Percentiles rank a stretch among this genome's conserved stretches.
Evolutionary conservation across 148 eudicot genomes (phyloP).

Genomic region (Rheum nobile): DNA sequence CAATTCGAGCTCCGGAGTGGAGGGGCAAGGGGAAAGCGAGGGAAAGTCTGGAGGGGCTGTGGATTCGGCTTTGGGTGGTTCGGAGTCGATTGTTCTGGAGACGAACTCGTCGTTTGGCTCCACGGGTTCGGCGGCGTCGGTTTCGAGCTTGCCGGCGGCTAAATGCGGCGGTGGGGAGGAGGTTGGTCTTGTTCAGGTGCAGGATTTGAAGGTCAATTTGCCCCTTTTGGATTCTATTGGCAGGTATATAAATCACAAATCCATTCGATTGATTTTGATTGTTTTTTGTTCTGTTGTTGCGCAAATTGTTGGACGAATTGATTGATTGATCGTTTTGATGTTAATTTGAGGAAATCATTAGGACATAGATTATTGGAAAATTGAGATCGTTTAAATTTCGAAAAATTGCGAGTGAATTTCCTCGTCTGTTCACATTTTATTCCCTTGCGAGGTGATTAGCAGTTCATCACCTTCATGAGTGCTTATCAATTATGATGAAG

Average conservation of each 20-base stretch:
- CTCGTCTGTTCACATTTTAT: neutral
- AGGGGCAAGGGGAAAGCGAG: constrained; percentile 16
- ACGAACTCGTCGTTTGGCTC: constrained; percentile 43
- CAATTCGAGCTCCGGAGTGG: constrained; percentile 20
- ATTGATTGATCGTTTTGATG: neutral
- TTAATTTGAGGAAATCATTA: neutral
- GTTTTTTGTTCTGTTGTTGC: neutral
- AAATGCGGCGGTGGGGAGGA: constrained; percentile 35
- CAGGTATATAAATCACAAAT: constrained; percentile 30
- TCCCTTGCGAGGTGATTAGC: neutral
- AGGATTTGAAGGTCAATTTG: constrained; percentile 31
- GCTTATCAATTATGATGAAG: neutral
- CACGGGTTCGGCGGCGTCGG: constrained; percentile 49
- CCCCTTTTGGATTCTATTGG: constrained; percentile 41
- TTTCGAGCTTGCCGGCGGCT: constrained; percentile 40
- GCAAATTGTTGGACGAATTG: neutral
- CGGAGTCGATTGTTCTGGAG: constrained; percentile 55
- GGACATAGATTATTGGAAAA: neutral
- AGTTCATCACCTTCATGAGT: neutral
- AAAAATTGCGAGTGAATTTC: neutral
- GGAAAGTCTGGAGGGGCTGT: constrained; percentile 17
- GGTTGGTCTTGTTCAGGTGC: constrained; percentile 26
- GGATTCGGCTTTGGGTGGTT: constrained; percentile 8
- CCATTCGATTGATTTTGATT: neutral
- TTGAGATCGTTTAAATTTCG: neutral